phyloP scores from a whole-genome alignment of 2,329 filamentous ascomycete species.

The Cladosporium colombiae region DNA sequence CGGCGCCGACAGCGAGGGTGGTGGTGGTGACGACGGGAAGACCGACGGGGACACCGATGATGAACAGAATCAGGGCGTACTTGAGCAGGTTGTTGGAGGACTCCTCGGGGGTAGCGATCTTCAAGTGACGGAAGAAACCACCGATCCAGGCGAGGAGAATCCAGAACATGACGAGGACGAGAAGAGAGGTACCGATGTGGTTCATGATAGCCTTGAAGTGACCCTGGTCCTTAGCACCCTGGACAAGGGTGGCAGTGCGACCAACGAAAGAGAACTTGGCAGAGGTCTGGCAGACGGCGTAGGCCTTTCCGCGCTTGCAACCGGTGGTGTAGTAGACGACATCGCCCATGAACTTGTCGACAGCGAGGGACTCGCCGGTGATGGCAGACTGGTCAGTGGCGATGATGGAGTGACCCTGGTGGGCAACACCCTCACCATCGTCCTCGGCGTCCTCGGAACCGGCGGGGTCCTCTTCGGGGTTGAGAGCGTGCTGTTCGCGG shows the following conservation, averaged over 20 bases:
- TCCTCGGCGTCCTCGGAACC: slow-evolving; percentile 61
- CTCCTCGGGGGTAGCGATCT: slow-evolving; percentile 59
- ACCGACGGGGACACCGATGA: slow-evolving; percentile 78
- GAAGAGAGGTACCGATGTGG: slow-evolving; percentile 71
- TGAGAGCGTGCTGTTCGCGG: slow-evolving; percentile 53
- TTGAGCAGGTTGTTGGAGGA: slow-evolving; percentile 65
- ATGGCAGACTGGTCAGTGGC: slow-evolving; percentile 79
- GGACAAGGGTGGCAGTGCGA: slow-evolving; percentile 71
- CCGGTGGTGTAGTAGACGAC: slow-evolving; percentile 76
- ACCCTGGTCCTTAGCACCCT: slow-evolving; percentile 73
- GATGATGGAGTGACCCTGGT: slow-evolving; percentile 66
- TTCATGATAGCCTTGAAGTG: slow-evolving; percentile 85
- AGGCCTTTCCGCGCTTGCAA: slow-evolving; percentile 78
- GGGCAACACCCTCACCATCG: slow-evolving; percentile 59
- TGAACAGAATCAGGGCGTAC: slow-evolving; percentile 70
- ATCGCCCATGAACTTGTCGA: slow-evolving; percentile 78
- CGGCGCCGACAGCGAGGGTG: slow-evolving; percentile 73
- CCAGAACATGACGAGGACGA: slow-evolving; percentile 76
- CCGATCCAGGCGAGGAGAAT: slow-evolving; percentile 75
- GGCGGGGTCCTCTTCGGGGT: slow-evolving; percentile 60
- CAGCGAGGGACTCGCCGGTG: slow-evolving; percentile 76
- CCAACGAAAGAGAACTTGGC: slow-evolving; percentile 75
- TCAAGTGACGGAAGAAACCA: slow-evolving; percentile 73
- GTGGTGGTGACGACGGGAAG: slow-evolving; percentile 77
- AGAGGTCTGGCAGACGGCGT: slow-evolving; percentile 66